These are phyloP conservation scores for Coemansia sp. DNA, from an alignment of 192 early-diverging fungal species.

Conservation along the genomic window DNA sequence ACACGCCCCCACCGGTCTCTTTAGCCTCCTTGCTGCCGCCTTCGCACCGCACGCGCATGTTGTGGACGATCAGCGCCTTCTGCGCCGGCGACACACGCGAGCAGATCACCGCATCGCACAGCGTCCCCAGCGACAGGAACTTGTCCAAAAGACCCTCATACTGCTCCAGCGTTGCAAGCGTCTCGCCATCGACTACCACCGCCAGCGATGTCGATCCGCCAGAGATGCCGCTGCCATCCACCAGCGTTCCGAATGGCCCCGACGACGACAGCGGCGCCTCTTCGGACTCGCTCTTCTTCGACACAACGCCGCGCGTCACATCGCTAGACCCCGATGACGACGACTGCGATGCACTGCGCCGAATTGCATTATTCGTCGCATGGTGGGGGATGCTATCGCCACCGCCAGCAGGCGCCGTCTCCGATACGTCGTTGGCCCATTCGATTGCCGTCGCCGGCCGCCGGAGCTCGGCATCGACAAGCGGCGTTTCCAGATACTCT, in stretches of 20 bases:
- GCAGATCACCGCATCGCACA: constrained; percentile 82
- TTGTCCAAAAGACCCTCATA: constrained; percentile 55
- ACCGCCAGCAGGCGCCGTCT: not conserved
- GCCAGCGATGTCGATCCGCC: constrained; percentile 48
- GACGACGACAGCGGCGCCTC: not conserved
- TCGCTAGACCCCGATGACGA: constrained; percentile 14
- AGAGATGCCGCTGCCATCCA: not conserved
- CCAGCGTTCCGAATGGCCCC: not conserved
- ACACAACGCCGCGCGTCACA: constrained; percentile 7
- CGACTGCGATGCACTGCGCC: not conserved
- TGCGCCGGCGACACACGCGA: constrained; percentile 88
- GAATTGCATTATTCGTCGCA: not conserved
- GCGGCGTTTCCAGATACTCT: not conserved
- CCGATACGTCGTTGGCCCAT: constrained; percentile 29
- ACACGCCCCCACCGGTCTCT: not conserved
- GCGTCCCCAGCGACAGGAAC: constrained; percentile 74
- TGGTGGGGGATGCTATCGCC: too few species aligned
- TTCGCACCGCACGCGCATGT: constrained; percentile 59
- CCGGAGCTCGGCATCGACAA: not conserved
- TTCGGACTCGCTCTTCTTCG: not conserved
- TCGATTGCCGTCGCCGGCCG: constrained; percentile 11
- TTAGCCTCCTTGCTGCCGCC: constrained; percentile 7
- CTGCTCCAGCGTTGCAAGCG: constrained; percentile 62
- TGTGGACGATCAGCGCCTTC: constrained; percentile 84
- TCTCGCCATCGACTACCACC: constrained; percentile 92